Evolutionary conservation across 805 yeast genomes (phyloP), one percentile per base, ranked within the genome.

Genomic region (Clavispora phyllophila): DNA sequence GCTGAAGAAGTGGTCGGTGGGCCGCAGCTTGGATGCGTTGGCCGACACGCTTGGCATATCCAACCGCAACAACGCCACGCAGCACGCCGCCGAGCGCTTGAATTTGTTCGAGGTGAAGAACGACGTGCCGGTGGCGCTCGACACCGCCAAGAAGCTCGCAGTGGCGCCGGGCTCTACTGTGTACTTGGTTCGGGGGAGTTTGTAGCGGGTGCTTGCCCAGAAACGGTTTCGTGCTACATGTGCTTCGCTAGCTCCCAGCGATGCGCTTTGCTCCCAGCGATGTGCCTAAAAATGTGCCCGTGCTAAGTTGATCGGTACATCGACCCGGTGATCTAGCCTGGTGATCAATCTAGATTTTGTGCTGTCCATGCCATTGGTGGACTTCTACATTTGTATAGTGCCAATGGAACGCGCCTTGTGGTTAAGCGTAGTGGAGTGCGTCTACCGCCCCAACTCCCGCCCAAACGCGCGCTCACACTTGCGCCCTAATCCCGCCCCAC

Each of bases 1-100:
- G 12, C 76, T 78, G 14, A 75, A 70, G 43, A 61, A 68, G 23
- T 80, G 84, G 84, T 76, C 81, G 0, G 72, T 79, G 25, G 87
- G 87, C 1, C 60, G 79, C 42, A 72, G 78, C 14, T 56, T 81
- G 26, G 87, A 81, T 55, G 66, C 70, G 19, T 67, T 75, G 6
- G 73, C 83, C 8, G 73, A 70, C 23, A 53, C 62, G 29, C 57
- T 78, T 43, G 68, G 64, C 42, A 70, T 81, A 12, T 60, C 60
- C 39, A 81, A 81, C 55, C 56, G 57, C 26, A 81, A 81, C 50
- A 78, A 78, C 53, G 53, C 56, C 25, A 73, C 73, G 3, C 63
- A 54, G 28, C 73, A 72, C 20, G 52, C 60, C 4, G 56, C 61
- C 14, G 69, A 72, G 42, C 60, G 73, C 43, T 62, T 81, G 34